Evolutionary conservation across 1,284 basidiomycete species (phyloP), one percentile per base, ranked within the genome.

Genomic region (Ustilago shanxiensis): DNA sequence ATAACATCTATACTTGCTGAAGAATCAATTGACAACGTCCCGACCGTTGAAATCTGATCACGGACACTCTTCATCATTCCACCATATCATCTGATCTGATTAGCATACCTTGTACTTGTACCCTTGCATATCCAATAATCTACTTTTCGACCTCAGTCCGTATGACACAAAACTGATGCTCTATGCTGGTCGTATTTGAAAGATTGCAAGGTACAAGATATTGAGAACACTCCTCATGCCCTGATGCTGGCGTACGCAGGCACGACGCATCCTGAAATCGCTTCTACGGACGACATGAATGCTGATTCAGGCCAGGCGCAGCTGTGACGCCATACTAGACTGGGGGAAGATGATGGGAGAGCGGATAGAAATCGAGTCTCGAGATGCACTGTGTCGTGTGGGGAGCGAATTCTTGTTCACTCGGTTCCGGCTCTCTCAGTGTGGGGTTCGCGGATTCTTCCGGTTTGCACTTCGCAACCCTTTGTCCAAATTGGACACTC

Each of bases 361-460:
- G n/a, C 5, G 28, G 22, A 39, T 45, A 33, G 31, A 33, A 33
- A 33, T n/a, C 31, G 20, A 58, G 20, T 4, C 4, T 28, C 4
- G 8, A 16, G 50, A 2, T 18, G 54, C 14, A 31, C 28, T 11
- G 47, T 49, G 22, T 49, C 22, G 47, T 49, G 47, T 49, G 47
- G 47, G 37, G 50, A 50, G 29, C 1, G 44, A 1, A 58, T 26
- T 45, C 16, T n/a, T 35, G 31, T 16, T 7, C 26, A 16, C 41
- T 71, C 68, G 68, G 68, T 65, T 65, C 68, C 68, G 68, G 60
- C 39, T 53, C 1, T 29, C 11, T 14, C 16, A 20, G 47, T 11
- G 37, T 2, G 7, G n/a, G 18, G 14, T 22, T 57, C 54, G 28
- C 69, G 69, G 58, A 39, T 66, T 29, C 49, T 66, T 59, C 69